Percentiles rank a stretch among this genome's conserved stretches.
Evolutionary conservation across 208 protist species (phyloP).

Genomic region (Tetramitus jugosus): DNA sequence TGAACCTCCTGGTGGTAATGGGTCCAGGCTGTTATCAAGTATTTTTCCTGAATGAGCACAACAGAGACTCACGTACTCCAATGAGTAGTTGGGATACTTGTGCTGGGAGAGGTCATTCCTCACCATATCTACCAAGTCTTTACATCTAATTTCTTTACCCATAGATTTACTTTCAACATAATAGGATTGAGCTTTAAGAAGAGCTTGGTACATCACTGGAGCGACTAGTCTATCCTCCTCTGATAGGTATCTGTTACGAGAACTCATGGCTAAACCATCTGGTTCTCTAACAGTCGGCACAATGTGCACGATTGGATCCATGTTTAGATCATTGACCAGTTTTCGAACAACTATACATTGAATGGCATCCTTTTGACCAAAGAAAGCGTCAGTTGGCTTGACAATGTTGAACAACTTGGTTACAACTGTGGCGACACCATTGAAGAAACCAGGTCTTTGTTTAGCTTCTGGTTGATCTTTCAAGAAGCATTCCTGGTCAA

Average conservation of each 20-base stretch:
- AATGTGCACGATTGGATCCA: slow-evolving; percentile 34
- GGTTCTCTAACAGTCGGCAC: slow-evolving; percentile 41
- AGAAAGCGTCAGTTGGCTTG: slow-evolving; percentile 39
- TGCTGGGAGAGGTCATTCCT: too few relatives aligned
- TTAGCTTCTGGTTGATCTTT: slow-evolving; percentile 32
- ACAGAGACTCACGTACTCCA: too few relatives aligned
- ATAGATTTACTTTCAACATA: too few relatives aligned
- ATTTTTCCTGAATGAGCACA: too few relatives aligned
- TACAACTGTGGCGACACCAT: slow-evolving; percentile 53
- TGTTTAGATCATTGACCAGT: slow-evolving; percentile 51
- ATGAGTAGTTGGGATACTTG: too few relatives aligned
- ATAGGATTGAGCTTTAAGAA: neutral
- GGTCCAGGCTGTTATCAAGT: too few relatives aligned
- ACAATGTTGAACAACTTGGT: slow-evolving; percentile 56
- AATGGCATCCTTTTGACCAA: slow-evolving; percentile 64
- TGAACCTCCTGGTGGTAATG: too few relatives aligned
- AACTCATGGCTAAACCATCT: slow-evolving; percentile 59
- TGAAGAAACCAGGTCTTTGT: slow-evolving; percentile 40
- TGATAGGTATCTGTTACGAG: slow-evolving; percentile 1
- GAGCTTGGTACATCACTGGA: neutral
- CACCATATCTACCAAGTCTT: too few relatives aligned
- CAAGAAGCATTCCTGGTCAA: slow-evolving; percentile 18
- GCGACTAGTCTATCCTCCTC: neutral
- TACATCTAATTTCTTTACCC: too few relatives aligned
- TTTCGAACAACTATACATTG: slow-evolving; percentile 49